Percentiles rank a stretch among this genome's conserved stretches.
These are phyloP conservation scores for Gyrodon lividus DNA, from an alignment of 768 basidiomycete genomes.

Conservation along the genomic window DNA sequence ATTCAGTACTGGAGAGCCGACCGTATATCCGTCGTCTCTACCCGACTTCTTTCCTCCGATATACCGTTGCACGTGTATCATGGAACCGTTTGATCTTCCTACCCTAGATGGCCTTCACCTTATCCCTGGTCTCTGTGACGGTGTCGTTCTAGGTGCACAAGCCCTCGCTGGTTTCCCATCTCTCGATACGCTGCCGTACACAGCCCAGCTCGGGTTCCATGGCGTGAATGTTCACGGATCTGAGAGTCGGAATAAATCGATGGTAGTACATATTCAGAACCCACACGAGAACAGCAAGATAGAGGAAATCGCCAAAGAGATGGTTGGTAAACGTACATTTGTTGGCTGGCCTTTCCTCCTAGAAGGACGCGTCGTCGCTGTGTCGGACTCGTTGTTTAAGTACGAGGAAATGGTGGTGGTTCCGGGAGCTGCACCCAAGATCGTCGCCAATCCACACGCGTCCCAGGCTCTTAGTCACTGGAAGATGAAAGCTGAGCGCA, in stretches of 20 bases:
- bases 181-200: constrained; percentile 82
- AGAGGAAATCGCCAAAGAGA: constrained; percentile 69
- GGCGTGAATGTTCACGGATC: constrained; percentile 91
- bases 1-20: constrained; percentile 62
- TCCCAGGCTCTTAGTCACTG: constrained; percentile 68
- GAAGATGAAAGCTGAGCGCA: constrained; percentile 78
- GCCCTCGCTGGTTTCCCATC: constrained; percentile 97
- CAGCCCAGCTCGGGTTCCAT: constrained; percentile 75
- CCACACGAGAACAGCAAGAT: constrained; percentile 64
- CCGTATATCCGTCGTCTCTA: constrained; percentile 83
- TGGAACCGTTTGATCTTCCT: constrained; percentile 85
- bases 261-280: constrained; percentile 85
- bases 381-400: constrained; percentile 85
- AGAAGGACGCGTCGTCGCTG: constrained; percentile 82
- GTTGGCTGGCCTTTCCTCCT: constrained; percentile 93
- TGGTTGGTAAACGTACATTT: constrained; percentile 78
- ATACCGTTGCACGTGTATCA: constrained; percentile 72
- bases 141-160: constrained; percentile 79
- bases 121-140: constrained; percentile 82
- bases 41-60: constrained; percentile 95
- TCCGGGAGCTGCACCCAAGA: constrained; percentile 49
- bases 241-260: constrained; percentile 90
- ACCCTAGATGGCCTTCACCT: constrained; percentile 82
- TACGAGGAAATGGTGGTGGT: constrained; percentile 71
- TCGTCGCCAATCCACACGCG: constrained; percentile 72